These are phyloP conservation scores for Phialocephala sp. DNA, from an alignment of 2,329 filamentous ascomycete genomes.

Conservation along the genomic window DNA sequence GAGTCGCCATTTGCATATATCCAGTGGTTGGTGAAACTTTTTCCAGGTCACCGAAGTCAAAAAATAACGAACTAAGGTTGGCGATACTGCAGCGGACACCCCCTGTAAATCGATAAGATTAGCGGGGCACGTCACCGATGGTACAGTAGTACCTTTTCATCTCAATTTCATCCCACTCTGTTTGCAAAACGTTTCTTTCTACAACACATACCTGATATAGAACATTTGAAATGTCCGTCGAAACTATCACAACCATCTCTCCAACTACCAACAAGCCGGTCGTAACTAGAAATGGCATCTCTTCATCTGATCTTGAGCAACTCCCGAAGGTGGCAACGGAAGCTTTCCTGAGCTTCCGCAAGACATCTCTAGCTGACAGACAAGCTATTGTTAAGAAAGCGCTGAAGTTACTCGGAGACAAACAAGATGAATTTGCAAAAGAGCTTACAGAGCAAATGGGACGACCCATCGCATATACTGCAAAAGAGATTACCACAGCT, in stretches of 20 bases:
- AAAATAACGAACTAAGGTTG: constrained; percentile 28
- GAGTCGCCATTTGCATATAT: constrained; percentile 60
- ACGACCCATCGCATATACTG: constrained; percentile 85
- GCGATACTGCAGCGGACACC: constrained; percentile 8
- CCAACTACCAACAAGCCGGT: constrained; percentile 87
- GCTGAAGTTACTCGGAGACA: constrained; percentile 70
- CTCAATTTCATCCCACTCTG: constrained; percentile 26
- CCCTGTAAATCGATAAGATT: constrained; percentile 23
- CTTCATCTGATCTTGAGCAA: constrained; percentile 69
- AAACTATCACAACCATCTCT: constrained; percentile 80
- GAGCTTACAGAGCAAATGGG: constrained; percentile 97
- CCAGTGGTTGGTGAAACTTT: constrained; percentile 24
- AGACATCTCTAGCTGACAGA: constrained; percentile 75
- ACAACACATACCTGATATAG: constrained; percentile 11
- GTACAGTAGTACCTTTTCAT: constrained; percentile 8
- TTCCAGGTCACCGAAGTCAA: constrained; percentile 16
- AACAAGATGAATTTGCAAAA: constrained; percentile 79
- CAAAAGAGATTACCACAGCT: constrained; percentile 83
- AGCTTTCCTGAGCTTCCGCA: constrained; percentile 78
- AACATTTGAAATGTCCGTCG: constrained; percentile 60
- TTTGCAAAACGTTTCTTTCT: constrained; percentile 15
- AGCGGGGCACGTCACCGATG: constrained; percentile 16
- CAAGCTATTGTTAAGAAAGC: constrained; percentile 84
- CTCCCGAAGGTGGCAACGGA: constrained; percentile 75
- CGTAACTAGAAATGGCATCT: constrained; percentile 77